phyloP scores from a whole-genome alignment of 495 filamentous ascomycete species.

The Hypoxylon rickii region DNA sequence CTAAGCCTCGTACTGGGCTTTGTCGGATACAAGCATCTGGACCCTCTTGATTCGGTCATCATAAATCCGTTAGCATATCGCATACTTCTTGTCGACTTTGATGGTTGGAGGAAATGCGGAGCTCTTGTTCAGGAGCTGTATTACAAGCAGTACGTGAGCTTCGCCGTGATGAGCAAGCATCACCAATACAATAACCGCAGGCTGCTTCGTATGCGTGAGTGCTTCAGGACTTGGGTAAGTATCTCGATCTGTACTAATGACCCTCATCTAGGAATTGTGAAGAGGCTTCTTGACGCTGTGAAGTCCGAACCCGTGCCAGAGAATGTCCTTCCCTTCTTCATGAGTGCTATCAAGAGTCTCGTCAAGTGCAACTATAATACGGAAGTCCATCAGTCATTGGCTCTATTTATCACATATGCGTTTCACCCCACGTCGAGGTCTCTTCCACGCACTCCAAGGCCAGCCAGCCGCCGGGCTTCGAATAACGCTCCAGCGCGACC shows the following conservation, averaged over 20 bases:
- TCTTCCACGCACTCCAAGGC: slow-evolving; percentile 57
- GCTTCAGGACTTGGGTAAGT: slow-evolving; percentile 6
- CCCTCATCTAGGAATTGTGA: slow-evolving; percentile 71
- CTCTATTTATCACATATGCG: slow-evolving; percentile 90
- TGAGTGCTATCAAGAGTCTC: slow-evolving; percentile 74
- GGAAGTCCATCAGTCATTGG: slow-evolving; percentile 82
- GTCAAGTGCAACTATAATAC: slow-evolving; percentile 78
- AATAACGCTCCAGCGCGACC: slow-evolving; percentile 37
- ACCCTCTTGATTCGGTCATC: slow-evolving; percentile 84
- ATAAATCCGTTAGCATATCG: slow-evolving; percentile 94
- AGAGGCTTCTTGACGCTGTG: slow-evolving; percentile 83
- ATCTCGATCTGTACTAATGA: slow-evolving; percentile 15
- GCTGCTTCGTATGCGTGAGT: slow-evolving; percentile 87
- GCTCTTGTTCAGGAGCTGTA: slow-evolving; percentile 78
- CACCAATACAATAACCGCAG: slow-evolving; percentile 89
- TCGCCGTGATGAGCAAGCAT: slow-evolving; percentile 82
- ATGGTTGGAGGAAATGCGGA: slow-evolving; percentile 84
- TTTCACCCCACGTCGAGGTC: slow-evolving; percentile 68
- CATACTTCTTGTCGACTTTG: slow-evolving; percentile 86
- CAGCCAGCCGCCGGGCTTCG: slow-evolving; percentile 44
- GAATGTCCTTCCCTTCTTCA: slow-evolving; percentile 72
- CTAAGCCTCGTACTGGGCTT: slow-evolving; percentile 80
- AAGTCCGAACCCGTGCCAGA: slow-evolving; percentile 79
- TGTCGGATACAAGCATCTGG: slow-evolving; percentile 78
- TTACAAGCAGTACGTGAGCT: slow-evolving; percentile 86